Percentiles rank a stretch among this genome's conserved stretches.
These are phyloP conservation scores for Camelina neglecta DNA, from an alignment of 345 rosid genomes.

Conservation along the genomic window DNA sequence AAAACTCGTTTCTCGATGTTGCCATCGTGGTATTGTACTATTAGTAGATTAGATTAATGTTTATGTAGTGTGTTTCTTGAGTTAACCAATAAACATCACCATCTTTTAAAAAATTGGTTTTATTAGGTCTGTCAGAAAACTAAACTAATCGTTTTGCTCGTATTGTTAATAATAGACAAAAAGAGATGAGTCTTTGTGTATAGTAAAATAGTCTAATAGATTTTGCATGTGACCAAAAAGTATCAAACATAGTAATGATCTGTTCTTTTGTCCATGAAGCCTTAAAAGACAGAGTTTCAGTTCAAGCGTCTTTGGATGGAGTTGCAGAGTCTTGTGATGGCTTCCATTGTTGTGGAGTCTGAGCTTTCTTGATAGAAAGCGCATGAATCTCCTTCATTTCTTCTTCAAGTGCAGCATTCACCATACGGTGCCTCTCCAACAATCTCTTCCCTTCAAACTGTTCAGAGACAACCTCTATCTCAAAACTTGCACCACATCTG, in stretches of 20 bases:
- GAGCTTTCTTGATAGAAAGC: slow-evolving; percentile 84
- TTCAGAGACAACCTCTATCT: slow-evolving; percentile 69
- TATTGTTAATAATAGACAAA: too few species aligned
- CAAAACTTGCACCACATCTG: slow-evolving; percentile 94
- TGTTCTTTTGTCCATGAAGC: slow-evolving; percentile 2
- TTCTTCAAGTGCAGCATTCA: slow-evolving; percentile 79
- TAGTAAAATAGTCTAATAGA: not conserved
- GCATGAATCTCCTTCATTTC: slow-evolving; percentile 97
- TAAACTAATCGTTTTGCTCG: not conserved
- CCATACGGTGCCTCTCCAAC: slow-evolving; percentile 87
- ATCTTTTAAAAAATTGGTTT: too few species aligned
- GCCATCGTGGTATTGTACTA: too few species aligned
- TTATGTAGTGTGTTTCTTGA: too few species aligned
- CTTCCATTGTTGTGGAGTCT: slow-evolving; percentile 81
- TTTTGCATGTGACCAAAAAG: slow-evolving; percentile 6
- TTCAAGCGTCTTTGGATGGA: slow-evolving; percentile 33
- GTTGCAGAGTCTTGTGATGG: slow-evolving; percentile 55
- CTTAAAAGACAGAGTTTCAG: slow-evolving; percentile 1
- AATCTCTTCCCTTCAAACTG: slow-evolving; percentile 89
- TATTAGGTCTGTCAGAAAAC: too few species aligned
- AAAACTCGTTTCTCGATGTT: too few species aligned
- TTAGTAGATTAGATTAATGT: too few species aligned
- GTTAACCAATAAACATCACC: too few species aligned
- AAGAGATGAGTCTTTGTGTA: not conserved
- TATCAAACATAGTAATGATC: slow-evolving; percentile 23